phyloP scores from a whole-genome alignment of 2,329 filamentous ascomycete species.

The Tolypocladium guangdongense region DNA sequence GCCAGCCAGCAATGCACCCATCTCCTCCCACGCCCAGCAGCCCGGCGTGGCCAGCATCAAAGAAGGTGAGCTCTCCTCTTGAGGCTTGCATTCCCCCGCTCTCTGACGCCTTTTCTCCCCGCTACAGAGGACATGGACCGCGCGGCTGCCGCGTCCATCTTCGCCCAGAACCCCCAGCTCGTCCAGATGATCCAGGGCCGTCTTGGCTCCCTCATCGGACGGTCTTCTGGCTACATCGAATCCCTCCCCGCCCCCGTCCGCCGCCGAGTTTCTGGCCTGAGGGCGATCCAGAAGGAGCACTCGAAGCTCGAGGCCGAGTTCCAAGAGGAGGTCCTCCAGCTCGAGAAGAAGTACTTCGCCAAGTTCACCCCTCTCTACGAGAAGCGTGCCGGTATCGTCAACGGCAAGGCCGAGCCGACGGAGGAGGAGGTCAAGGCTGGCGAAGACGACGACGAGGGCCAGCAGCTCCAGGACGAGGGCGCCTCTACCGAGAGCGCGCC shows the following conservation, averaged over 20 bases:
- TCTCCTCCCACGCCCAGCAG: conserved; percentile 94
- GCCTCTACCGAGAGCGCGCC: conserved; percentile 44
- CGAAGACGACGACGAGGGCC: conserved; percentile 64
- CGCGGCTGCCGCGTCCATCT: conserved; percentile 77
- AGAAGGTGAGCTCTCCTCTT: conserved; percentile 59
- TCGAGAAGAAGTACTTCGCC: conserved; percentile 99
- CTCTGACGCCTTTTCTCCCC: conserved; percentile 6
- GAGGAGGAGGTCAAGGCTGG: conserved; percentile 80
- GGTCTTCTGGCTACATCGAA: conserved; percentile 96
- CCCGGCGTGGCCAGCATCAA: conserved; percentile 91
- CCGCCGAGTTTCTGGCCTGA: conserved; percentile 86
- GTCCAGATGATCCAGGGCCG: conserved; percentile 97
- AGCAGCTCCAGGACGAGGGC: conserved; percentile 58
- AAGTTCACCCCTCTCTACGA: conserved; percentile 97
- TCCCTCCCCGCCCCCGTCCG: conserved; percentile 82
- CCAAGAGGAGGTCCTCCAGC: conserved; percentile 93
- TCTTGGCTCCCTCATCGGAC: conserved; percentile 83
- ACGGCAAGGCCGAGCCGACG: conserved; percentile 74
- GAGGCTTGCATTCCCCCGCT: neutral
- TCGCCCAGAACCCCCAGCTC: conserved; percentile 89
- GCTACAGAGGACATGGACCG: conserved; percentile 78
- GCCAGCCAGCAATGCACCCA: conserved; percentile 87
- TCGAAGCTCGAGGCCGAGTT: conserved; percentile 97
- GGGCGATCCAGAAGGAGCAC: conserved; percentile 98
- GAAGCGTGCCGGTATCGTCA: conserved; percentile 88